Base-by-base conservation (phyloP, 2,329 filamentous ascomycete genomes). In the Elsinoe ampelina region DNA sequence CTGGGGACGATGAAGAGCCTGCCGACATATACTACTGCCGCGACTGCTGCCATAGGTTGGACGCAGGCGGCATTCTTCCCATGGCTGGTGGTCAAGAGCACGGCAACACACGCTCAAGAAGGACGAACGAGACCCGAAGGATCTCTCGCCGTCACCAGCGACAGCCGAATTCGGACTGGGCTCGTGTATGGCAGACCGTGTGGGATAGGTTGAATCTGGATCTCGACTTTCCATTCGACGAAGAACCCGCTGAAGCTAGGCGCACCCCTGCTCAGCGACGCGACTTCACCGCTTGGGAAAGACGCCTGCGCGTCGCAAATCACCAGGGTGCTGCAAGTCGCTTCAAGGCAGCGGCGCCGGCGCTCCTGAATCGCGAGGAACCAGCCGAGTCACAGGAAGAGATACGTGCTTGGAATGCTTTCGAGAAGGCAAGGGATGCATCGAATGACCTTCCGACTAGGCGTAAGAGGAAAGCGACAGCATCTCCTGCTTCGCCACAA, bases 111-210 rank as follows among this genome's bases (percentile, higher is more conserved):
- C 45, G 56, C 6, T 26, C 36, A 6, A 43, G 51, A 43, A 38
- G 42, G 8, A 36, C 52, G 22, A 30, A 56, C 11, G 54, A 15
- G 19, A 19, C 54, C 22, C 42, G 61, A 36, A 34, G 51, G 10
- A 58, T 56, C 36, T 42, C 51, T 30, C 55, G 56, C n/a, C 58
- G 50, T 51, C 57, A 59, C 19, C 61, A 62, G 26, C 59, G 63
- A 12, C 62, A 62, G 17, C 62, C 63, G 5, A 64, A 43, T 19
- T 54, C 76, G 55, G 77, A 76, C 75, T 79, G 87, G 90, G 74
- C 89, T 73, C 68, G 86, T 47, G 87, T 95, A 45, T 96, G 92
- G 92, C 86, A 92, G 67, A 87, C 88, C 55, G 87, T 95, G 1
- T 95, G 89, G 85, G 85, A 91, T 64, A 80, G 80, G 26, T 73